A percentile compares a stretch with the other conserved stretches of the same genome.
Evolutionary conservation across 257 asterid species (phyloP).

Genomic region (Cynanchum wilfordii): DNA sequence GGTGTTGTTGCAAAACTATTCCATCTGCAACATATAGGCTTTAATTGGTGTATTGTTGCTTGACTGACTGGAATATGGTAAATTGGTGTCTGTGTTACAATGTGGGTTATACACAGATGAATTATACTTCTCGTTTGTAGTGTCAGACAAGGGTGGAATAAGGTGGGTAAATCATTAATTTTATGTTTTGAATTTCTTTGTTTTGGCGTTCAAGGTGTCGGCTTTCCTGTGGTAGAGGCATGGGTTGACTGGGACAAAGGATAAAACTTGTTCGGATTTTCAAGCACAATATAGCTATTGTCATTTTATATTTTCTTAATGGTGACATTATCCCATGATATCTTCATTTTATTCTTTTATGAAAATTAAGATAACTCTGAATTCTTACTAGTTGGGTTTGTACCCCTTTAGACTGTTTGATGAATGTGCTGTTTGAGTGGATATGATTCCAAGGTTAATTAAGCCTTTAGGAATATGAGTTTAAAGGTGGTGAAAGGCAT

Average conservation of each 20-base stretch:
- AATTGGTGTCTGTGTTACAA: background rate
- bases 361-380: background rate
- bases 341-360: background rate
- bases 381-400: background rate
- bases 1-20: background rate
- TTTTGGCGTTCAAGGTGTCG: background rate
- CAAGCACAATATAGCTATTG: background rate
- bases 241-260: background rate
- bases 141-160: background rate
- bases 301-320: background rate
- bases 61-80: background rate
- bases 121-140: background rate
- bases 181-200: background rate
- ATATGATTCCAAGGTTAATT: background rate
- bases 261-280: background rate
- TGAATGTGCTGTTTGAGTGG: background rate
- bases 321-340: background rate
- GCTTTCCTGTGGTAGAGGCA: background rate
- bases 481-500: background rate
- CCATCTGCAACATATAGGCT: background rate
- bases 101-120: background rate
- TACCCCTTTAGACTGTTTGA: background rate
- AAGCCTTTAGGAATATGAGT: background rate
- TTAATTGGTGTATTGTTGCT: background rate
- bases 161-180: background rate